Evolutionary conservation across 805 yeast species (phyloP).

Genomic region (Suhomyces faveliae): DNA sequence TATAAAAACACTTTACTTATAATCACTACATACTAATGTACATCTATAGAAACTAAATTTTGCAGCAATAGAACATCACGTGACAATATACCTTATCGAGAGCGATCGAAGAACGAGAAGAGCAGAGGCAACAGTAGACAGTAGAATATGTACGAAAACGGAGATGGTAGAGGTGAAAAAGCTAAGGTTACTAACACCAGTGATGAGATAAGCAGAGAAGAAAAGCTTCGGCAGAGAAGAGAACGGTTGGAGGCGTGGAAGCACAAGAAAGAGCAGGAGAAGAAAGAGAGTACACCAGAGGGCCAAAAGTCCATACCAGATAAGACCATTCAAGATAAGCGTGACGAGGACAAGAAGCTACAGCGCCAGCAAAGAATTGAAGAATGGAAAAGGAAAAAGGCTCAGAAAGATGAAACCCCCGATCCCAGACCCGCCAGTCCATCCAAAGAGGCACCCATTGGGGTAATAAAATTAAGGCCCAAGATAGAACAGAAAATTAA

Average conservation of each 20-base stretch:
- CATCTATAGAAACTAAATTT: too few species aligned
- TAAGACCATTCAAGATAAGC: slow-evolving; percentile 4
- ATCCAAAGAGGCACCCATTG: neutral
- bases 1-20: too few species aligned
- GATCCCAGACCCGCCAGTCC: neutral
- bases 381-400: slow-evolving; percentile 51
- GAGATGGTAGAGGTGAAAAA: neutral
- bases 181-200: slow-evolving; percentile 13
- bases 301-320: neutral
- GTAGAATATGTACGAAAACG: slow-evolving; percentile 1
- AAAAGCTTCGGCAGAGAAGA: slow-evolving; percentile 42
- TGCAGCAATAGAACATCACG: neutral
- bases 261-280: slow-evolving; percentile 44
- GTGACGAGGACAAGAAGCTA: slow-evolving; percentile 14
- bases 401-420: slow-evolving; percentile 3
- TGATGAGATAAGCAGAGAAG: slow-evolving; percentile 24
- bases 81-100: neutral
- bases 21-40: too few species aligned
- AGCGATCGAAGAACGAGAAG: neutral
- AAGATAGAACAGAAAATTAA: neutral
- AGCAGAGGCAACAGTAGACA: neutral
- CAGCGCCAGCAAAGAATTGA: slow-evolving; percentile 42
- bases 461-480: neutral
- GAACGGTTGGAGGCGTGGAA: slow-evolving; percentile 63
- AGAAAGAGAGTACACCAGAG: slow-evolving; percentile 9